Evolutionary conservation across 2,329 filamentous ascomycete genomes (phyloP).

Genomic region (Arthrobotrys megalospora): DNA sequence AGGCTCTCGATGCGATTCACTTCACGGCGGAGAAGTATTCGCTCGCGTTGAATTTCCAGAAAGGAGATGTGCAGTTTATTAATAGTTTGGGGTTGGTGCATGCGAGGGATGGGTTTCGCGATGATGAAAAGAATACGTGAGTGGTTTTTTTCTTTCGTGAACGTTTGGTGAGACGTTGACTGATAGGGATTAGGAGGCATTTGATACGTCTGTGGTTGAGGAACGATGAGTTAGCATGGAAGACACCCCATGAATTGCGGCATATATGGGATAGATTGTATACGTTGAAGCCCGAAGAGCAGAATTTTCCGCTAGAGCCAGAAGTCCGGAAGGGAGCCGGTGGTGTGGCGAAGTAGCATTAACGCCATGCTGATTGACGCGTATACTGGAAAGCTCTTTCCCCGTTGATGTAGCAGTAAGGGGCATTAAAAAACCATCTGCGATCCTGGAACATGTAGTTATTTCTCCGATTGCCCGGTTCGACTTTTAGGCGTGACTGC

Average conservation of each 20-base stretch:
- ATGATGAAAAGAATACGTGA: conserved; percentile 16
- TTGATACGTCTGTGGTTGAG: conserved; percentile 15
- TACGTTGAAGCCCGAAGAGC: conserved; percentile 70
- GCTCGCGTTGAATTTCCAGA: conserved; percentile 24
- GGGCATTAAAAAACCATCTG: no score
- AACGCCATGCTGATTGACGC: no score
- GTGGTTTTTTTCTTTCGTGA: background rate
- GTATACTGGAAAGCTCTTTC: no score
- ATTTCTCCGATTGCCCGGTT: background rate
- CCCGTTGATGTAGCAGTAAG: no score
- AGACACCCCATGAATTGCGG: conserved; percentile 65
- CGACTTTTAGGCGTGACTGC: background rate
- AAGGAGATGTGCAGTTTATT: conserved; percentile 24
- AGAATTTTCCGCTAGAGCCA: conserved; percentile 74
- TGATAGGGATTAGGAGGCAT: background rate
- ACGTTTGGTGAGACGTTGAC: conserved; percentile 55
- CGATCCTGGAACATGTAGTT: background rate
- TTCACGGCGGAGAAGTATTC: conserved; percentile 16
- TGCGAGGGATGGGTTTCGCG: conserved; percentile 15
- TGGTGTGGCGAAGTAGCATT: conserved; percentile 14
- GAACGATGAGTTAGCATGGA: conserved; percentile 26
- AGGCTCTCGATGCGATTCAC: conserved; percentile 65
- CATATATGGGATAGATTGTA: conserved; percentile 73
- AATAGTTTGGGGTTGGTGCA: conserved; percentile 29
- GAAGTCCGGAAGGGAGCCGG: conserved; percentile 2